Conservation (phyloP, 805 yeast species). For the Citeromyces nyonsensis region DNA sequence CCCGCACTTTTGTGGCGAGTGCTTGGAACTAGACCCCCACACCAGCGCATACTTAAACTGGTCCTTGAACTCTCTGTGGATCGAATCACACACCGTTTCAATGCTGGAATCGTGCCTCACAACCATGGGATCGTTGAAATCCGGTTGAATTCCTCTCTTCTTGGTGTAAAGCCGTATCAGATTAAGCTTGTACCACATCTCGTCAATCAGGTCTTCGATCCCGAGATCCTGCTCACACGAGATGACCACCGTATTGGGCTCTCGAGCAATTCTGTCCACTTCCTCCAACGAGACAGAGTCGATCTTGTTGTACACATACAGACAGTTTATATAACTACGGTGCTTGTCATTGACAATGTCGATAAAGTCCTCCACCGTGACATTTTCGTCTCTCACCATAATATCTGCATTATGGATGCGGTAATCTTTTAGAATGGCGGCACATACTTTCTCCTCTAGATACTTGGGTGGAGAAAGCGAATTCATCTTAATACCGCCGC, state of each 20-base stretch:
- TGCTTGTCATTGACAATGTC: slow-evolving; percentile 85
- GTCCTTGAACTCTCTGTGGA: slow-evolving; percentile 86
- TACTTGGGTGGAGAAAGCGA: slow-evolving; percentile 88
- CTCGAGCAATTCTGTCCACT: slow-evolving; percentile 75
- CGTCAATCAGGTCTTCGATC: slow-evolving; percentile 81
- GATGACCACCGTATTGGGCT: slow-evolving; percentile 95
- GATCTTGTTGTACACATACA: slow-evolving; percentile 89
- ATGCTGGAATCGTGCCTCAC: slow-evolving; percentile 70
- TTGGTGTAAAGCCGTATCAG: slow-evolving; percentile 93
- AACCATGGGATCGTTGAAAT: slow-evolving; percentile 90
- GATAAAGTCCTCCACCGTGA: slow-evolving; percentile 91
- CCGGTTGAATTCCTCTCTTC: slow-evolving; percentile 91
- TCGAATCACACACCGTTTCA: slow-evolving; percentile 92
- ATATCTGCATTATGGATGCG: slow-evolving; percentile 92
- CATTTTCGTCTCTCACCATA: slow-evolving; percentile 84
- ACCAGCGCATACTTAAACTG: slow-evolving; percentile 91
- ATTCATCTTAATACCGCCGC: slow-evolving; percentile 91
- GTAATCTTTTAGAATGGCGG: slow-evolving; percentile 94
- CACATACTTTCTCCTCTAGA: slow-evolving; percentile 81
- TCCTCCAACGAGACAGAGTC: slow-evolving; percentile 93
- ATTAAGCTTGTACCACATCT: slow-evolving; percentile 89
- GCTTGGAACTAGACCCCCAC: slow-evolving; percentile 88
- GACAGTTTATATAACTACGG: slow-evolving; percentile 89
- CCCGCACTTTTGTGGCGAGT: slow-evolving; percentile 95
- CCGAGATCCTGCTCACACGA: slow-evolving; percentile 96